A percentile compares a stretch with the other conserved stretches of the same genome.
Conservation (phyloP, 1,284 basidiomycete species). For the Cutaneotrichosporon curvatum region DNA sequence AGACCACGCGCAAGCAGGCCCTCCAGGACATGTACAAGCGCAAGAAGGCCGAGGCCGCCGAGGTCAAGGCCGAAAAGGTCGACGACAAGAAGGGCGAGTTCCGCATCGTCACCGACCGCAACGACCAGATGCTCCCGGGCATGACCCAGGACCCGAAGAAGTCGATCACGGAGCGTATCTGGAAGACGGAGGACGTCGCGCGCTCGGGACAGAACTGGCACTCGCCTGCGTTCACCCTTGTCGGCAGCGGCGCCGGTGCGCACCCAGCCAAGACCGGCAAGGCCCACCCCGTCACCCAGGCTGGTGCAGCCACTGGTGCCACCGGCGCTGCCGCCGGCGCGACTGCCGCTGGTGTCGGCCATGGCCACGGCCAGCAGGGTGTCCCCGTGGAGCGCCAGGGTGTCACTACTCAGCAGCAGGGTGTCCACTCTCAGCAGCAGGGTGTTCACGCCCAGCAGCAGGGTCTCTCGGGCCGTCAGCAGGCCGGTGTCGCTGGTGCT, state of each 20-base stretch:
- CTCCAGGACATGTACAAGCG: slow-evolving; percentile 59
- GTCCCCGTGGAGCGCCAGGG: neutral
- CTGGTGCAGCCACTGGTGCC: neutral
- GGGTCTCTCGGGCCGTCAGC: neutral
- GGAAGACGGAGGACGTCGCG: slow-evolving; percentile 35
- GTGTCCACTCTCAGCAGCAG: neutral
- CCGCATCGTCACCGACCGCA: slow-evolving; percentile 10
- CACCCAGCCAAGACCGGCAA: slow-evolving; percentile 2
- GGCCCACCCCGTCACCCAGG: neutral
- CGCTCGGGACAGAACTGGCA: slow-evolving; percentile 33
- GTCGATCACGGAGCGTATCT: slow-evolving; percentile 26
- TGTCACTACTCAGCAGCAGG: neutral
- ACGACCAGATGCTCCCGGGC: slow-evolving; percentile 30
- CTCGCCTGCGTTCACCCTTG: slow-evolving; percentile 38
- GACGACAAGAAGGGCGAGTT: slow-evolving; percentile 11
- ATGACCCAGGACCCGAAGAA: slow-evolving; percentile 26
- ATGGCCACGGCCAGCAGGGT: neutral
- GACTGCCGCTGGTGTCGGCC: neutral
- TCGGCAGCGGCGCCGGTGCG: slow-evolving; percentile 22
- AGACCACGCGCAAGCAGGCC: slow-evolving; percentile 53
- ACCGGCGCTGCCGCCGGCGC: neutral
- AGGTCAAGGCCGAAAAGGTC: slow-evolving; percentile 22
- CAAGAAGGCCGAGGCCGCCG: slow-evolving; percentile 46
- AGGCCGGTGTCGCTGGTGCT: neutral
- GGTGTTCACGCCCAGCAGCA: neutral